phyloP scores from a whole-genome alignment of 2,329 filamentous ascomycete genomes.

The Diplodia mutila region DNA sequence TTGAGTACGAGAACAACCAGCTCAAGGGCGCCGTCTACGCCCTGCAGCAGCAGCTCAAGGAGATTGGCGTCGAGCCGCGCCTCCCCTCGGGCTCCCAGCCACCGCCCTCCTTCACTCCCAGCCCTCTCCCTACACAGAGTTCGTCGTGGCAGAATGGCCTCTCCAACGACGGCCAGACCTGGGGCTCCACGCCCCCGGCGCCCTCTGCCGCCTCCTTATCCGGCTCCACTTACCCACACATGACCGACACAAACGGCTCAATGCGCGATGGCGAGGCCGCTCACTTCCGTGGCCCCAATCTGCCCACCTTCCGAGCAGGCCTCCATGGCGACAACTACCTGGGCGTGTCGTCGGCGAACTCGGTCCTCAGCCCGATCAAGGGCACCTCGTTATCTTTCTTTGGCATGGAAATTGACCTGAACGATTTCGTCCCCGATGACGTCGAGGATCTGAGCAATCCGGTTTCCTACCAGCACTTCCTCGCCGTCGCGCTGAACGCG shows the following conservation, averaged over 20 bases:
- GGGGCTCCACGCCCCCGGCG: constrained; percentile 32
- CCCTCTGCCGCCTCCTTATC: constrained; percentile 32
- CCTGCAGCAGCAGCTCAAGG: constrained; percentile 67
- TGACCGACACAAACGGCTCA: constrained; percentile 23
- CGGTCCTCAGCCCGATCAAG: constrained; percentile 71
- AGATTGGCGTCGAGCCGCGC: constrained; percentile 64
- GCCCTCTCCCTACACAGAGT: constrained; percentile 28
- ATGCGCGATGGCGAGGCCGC: constrained; percentile 30
- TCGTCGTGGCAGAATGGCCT: constrained; percentile 30
- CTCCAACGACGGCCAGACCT: constrained; percentile 27
- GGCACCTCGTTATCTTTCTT: constrained; percentile 78
- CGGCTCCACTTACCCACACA: constrained; percentile 29
- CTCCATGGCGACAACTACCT: constrained; percentile 66
- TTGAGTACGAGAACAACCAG: constrained; percentile 72
- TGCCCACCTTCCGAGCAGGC: constrained; percentile 53
- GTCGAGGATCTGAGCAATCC: constrained; percentile 60
- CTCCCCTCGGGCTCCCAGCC: constrained; percentile 35
- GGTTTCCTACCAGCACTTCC: constrained; percentile 72
- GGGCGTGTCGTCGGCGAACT: constrained; percentile 65
- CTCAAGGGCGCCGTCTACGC: constrained; percentile 69
- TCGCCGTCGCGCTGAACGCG: constrained; percentile 64
- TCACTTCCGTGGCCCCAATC: constrained; percentile 32
- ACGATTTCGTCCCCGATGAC: constrained; percentile 69
- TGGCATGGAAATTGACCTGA: constrained; percentile 78
- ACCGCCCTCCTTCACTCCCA: constrained; percentile 36